Percentiles rank a stretch among this genome's conserved stretches.
These are phyloP conservation scores for Gossypioides kirkii DNA, from an alignment of 345 rosid species.

Conservation along the genomic window DNA sequence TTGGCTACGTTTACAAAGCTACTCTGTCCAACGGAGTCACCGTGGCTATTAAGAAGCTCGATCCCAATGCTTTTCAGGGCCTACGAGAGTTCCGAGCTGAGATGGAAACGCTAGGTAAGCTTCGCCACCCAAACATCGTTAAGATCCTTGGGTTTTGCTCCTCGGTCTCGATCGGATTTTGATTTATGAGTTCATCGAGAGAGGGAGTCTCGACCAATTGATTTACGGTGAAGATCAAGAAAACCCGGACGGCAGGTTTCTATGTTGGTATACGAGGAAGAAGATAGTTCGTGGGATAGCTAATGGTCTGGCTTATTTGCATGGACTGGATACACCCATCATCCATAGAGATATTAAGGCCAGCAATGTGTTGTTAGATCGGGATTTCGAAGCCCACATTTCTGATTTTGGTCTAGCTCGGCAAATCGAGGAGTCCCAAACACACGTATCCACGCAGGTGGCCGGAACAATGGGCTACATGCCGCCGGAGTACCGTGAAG, in stretches of 20 bases:
- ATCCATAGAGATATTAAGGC: slow-evolving; percentile 91
- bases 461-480: slow-evolving; percentile 97
- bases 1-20: slow-evolving; percentile 78
- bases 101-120: slow-evolving; percentile 71
- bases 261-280: slow-evolving; percentile 57
- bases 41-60: slow-evolving; percentile 82
- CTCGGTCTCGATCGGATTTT: slow-evolving; percentile 55
- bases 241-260: slow-evolving; percentile 4
- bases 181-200: slow-evolving; percentile 71
- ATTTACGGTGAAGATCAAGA: slow-evolving; percentile 40
- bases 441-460: slow-evolving; percentile 88
- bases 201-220: slow-evolving; percentile 77
- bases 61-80: slow-evolving; percentile 78
- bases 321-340: slow-evolving; percentile 56
- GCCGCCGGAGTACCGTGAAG: slow-evolving; percentile 92
- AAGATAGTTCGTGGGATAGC: slow-evolving; percentile 55
- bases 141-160: slow-evolving; percentile 71
- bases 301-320: slow-evolving; percentile 61
- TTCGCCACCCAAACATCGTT: slow-evolving; percentile 65
- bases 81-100: slow-evolving; percentile 83
- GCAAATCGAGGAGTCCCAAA: slow-evolving; percentile 33
- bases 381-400: slow-evolving; percentile 55
- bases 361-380: slow-evolving; percentile 64
- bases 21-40: slow-evolving; percentile 43
- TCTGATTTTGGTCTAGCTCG: slow-evolving; percentile 86